Evolutionary conservation across 2,329 filamentous ascomycete species (phyloP), one percentile per base, ranked within the genome.

Genomic region (Trichoderma sp.): DNA sequence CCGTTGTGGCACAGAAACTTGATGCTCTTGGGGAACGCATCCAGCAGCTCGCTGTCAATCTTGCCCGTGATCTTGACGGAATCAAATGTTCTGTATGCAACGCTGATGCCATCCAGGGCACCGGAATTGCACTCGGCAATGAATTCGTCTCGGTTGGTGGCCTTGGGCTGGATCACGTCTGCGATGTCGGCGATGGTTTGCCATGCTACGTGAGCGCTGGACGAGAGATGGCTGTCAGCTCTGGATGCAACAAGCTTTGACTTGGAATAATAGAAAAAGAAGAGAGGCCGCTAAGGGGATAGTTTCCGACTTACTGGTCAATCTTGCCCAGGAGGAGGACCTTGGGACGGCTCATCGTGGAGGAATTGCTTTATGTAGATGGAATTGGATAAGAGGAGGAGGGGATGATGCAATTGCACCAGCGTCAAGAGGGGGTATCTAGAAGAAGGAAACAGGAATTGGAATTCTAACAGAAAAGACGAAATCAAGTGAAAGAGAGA

Each of bases 11-110:
- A 89, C 74, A 91, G 82, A 76, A 88, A 91, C 73, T 82, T 83
- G 57, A 91, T 80, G 18, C 83, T 84, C n/a, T 79, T 74, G 5
- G 89, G 89, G 24, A 91, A 80, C 1, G 81, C 85, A 57, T 85
- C 80, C 43, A 95, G 81, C n/a, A 96, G 81, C 80, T 93, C 92
- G 58, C 85, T 85, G 79, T 97, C 92, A 73, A 96, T 83, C 24
- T 83, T 81, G 2, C 94, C 94, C 0, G 93, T 95, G 71, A 91
- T 84, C 14, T 77, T 78, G 56, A 88, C 83, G 36, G 90, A 93
- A 58, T 81, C 81, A 76, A 94, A 93, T 15, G 92, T 95, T 69
- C 93, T 89, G 81, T 92, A 96, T 32, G 87, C 86, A 47, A 87
- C 90, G 24, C 87, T 78, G 36, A 90, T 87, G 73, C 88, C 90